Evolutionary conservation across 2,329 filamentous ascomycete genomes (phyloP).

Genomic region (Fusarium tricinctum): DNA sequence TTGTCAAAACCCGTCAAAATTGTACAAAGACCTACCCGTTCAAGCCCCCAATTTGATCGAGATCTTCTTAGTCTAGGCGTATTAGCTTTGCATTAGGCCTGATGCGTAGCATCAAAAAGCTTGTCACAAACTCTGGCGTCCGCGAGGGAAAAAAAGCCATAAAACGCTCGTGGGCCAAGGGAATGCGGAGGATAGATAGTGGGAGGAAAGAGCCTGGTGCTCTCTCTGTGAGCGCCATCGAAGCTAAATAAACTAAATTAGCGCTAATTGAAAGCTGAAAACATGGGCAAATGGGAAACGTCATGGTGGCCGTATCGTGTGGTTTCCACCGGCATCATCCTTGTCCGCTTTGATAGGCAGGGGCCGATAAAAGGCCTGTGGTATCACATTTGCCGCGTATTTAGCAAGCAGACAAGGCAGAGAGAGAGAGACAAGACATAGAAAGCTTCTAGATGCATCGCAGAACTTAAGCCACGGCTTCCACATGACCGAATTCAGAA

Average conservation of each 20-base stretch:
- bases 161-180: slow-evolving; percentile 6
- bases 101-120: slow-evolving; percentile 12
- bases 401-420: no score
- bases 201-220: no score
- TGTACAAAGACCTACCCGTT: background rate
- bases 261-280: background rate
- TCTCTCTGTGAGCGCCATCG: background rate
- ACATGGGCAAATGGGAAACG: background rate
- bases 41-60: slow-evolving; percentile 15
- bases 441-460: slow-evolving; percentile 24
- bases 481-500: background rate
- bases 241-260: background rate
- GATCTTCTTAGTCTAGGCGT: background rate
- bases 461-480: background rate
- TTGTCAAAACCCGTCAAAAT: background rate
- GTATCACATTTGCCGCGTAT: background rate
- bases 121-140: slow-evolving; percentile 13
- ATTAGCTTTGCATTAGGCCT: slow-evolving; percentile 3
- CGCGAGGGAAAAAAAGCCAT: background rate
- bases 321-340: no score
- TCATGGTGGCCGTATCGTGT: background rate
- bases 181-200: background rate
- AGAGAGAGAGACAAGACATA: background rate
- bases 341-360: background rate
- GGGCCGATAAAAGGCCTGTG: background rate